Evolutionary conservation across 176 grass and related monocot genomes (phyloP).

Genomic region (Areca catechu): DNA sequence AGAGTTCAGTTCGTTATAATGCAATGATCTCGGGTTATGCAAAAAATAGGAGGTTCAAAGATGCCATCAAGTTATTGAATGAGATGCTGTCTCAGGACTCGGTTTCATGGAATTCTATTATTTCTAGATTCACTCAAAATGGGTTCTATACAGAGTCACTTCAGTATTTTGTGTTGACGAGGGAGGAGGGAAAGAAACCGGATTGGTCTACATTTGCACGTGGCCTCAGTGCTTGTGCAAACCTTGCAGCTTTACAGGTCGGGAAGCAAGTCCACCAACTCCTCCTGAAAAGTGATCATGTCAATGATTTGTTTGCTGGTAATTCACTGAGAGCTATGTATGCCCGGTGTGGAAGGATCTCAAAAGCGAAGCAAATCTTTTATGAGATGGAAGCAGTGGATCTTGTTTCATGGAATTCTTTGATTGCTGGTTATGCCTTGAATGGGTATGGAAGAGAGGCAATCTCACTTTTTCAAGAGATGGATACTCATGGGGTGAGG

Average conservation of each 20-base stretch:
- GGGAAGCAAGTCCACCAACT: constrained; percentile 45
- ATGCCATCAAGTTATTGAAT: constrained; percentile 25
- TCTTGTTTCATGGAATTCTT: constrained; percentile 53
- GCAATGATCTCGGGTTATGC: constrained; percentile 53
- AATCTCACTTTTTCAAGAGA: constrained; percentile 34
- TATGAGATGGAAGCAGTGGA: constrained; percentile 36
- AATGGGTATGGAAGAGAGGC: constrained; percentile 31
- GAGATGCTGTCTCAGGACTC: constrained; percentile 22
- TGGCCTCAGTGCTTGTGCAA: constrained; percentile 38
- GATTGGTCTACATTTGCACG: constrained; percentile 57
- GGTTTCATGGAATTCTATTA: constrained; percentile 52
- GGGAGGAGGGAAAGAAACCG: constrained; percentile 17
- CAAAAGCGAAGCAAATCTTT: constrained; percentile 34
- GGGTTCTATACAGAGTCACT: constrained; percentile 33
- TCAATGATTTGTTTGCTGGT: constrained; percentile 20
- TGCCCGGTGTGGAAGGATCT: constrained; percentile 47
- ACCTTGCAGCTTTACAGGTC: constrained; percentile 25
- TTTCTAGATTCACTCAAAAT: constrained; percentile 50
- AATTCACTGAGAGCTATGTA: constrained; percentile 46
- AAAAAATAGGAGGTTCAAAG: constrained; percentile 34
- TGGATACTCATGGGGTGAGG: constrained; percentile 21
- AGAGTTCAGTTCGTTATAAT: constrained; percentile 44
- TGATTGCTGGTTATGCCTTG: constrained; percentile 57
- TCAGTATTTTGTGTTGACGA: constrained; percentile 35
- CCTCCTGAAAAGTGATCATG: constrained; percentile 30